Evolutionary conservation across 768 basidiomycete species (phyloP), one percentile per base, ranked within the genome.

Genomic region (Leccinellum rugosiceps): DNA sequence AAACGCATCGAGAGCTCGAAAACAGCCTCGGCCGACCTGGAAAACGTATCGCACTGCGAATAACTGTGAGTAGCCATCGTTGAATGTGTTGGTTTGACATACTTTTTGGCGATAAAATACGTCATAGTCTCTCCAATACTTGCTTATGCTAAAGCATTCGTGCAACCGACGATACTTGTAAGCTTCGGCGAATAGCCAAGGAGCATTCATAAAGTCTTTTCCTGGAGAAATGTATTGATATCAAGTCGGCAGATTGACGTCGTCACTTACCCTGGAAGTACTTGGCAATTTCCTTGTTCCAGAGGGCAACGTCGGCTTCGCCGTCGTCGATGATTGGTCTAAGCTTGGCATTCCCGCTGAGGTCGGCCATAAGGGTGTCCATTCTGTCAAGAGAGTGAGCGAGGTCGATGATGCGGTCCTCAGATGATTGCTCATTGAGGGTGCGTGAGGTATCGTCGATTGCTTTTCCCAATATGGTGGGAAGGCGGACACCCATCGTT

Each of bases 211-310:
- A 67, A 93, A 94, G 65, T 91, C 87, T 72, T 90, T 92, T 30
- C 89, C 90, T 86, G 59, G 13, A 26, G 23, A 15, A 32, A 50
- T 23, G 14, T 6, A 47, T 60, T 35, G 30, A 28, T 25, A 35
- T n/a, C 6, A 15, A 15, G 41, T 26, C 2, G 25, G 3, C 7
- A 17, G 4, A 31, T 44, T 31, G 50, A 43, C 11, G 21, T 2
- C 17, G 25, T 67, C 58, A 72, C 72, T 67, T 65, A 84, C 91
- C 92, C 75, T 93, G 87, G 76, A 97, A 97, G 72, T 83, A 97
- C 69, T 92, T 93, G 44, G 92, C 92, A 48, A 96, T 95, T 71
- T 94, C 92, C 70, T 97, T 96, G 76, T 98, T 98, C 95, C 94
- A 98, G 8, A 97, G 79, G 6, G 93, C 87, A 30, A 98, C 89